Percentiles rank a stretch among this genome's conserved stretches.
Conservation (phyloP, 2,329 filamentous ascomycete genomes). For the Aureobasidium sp. region DNA sequence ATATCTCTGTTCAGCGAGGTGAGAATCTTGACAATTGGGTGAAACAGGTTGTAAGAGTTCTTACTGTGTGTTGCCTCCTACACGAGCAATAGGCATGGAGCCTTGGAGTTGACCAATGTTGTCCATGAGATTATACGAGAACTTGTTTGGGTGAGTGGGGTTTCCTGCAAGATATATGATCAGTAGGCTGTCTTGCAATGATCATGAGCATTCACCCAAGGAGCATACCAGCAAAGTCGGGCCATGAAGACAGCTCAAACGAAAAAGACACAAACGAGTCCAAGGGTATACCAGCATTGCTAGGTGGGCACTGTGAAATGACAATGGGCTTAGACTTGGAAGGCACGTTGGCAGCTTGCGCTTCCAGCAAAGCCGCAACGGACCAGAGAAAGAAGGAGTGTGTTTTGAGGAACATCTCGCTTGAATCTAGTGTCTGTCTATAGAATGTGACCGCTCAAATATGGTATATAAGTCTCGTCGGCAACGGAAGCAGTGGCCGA, state of each 20-base stretch:
- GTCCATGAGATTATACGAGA: constrained; percentile 52
- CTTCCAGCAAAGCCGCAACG: neutral
- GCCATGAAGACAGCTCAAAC: constrained; percentile 46
- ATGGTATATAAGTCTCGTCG: neutral
- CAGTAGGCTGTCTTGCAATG: neutral
- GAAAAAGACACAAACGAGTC: constrained; percentile 45
- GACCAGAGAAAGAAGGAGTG: neutral
- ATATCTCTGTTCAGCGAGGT: constrained; percentile 29
- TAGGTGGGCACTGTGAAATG: neutral
- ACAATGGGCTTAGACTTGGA: neutral
- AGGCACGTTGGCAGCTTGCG: neutral
- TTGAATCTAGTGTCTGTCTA: neutral
- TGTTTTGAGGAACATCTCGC: neutral
- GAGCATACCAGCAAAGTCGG: constrained; percentile 41
- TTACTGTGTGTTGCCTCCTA: constrained; percentile 59
- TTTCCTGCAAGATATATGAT: constrained; percentile 36
- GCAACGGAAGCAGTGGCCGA: neutral
- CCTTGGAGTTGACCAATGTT: constrained; percentile 49
- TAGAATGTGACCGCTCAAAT: neutral
- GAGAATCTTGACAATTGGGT: too few species aligned
- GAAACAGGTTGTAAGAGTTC: too few species aligned
- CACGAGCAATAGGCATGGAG: constrained; percentile 51
- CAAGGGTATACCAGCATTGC: constrained; percentile 24
- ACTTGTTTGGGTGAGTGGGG: constrained; percentile 47
- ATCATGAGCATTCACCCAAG: too few species aligned